Conservation (phyloP, 1,284 basidiomycete species). For the Polyporus tsugae region DNA sequence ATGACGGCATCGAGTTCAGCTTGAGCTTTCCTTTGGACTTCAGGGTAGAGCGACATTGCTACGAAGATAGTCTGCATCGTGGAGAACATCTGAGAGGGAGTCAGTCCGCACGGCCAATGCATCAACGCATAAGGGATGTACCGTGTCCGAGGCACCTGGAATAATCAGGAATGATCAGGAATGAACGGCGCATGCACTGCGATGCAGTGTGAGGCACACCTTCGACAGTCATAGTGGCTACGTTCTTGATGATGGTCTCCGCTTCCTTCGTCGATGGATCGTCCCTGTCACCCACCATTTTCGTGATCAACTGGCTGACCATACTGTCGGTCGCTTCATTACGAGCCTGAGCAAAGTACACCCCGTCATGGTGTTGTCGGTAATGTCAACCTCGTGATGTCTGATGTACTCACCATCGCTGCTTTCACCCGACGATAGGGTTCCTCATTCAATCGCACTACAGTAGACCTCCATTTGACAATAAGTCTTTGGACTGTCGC, state of each 20-base stretch:
- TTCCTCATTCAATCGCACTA: constrained; percentile 14
- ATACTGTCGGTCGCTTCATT: not conserved
- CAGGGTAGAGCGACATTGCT: constrained; percentile 45
- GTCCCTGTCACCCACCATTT: not conserved
- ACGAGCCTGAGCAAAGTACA: not conserved
- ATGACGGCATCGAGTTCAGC: constrained; percentile 41
- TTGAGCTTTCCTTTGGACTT: constrained; percentile 42
- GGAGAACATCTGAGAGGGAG: constrained; percentile 26
- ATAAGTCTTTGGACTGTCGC: constrained; percentile 28
- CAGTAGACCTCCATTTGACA: constrained; percentile 36
- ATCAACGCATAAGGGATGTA: not conserved
- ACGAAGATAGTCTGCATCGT: constrained; percentile 42
- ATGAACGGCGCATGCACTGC: not conserved
- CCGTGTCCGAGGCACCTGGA: constrained; percentile 9
- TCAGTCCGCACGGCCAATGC: not conserved
- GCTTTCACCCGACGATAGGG: constrained; percentile 10
- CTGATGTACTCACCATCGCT: constrained; percentile 12
- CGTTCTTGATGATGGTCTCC: constrained; percentile 10
- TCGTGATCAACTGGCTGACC: not conserved
- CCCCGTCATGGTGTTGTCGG: too few relatives aligned
- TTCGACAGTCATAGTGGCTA: not conserved
- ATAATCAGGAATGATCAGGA: not conserved
- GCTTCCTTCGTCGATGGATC: not conserved
- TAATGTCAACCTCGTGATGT: too few relatives aligned
- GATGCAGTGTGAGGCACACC: not conserved